phyloP scores from a whole-genome alignment of 2,329 filamentous ascomycete species.

The Lasiodiplodia theobromae region DNA sequence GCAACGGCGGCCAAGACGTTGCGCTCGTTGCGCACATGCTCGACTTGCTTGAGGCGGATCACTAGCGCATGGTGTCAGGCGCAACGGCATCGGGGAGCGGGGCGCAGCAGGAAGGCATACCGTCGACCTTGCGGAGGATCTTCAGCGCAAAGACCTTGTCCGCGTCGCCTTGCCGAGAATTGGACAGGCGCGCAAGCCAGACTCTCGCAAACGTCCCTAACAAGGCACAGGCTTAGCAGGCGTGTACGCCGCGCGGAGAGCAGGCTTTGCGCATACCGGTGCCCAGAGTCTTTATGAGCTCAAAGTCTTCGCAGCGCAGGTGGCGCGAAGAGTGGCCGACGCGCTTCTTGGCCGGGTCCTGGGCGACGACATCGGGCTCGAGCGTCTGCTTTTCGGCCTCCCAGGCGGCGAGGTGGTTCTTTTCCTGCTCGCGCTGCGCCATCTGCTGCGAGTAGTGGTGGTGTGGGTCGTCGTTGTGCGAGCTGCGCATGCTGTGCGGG shows the following conservation, averaged over 20 bases:
- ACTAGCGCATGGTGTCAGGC: constrained; percentile 53
- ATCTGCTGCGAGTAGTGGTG: constrained; percentile 44
- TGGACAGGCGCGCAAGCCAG: constrained; percentile 74
- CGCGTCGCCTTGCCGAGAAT: constrained; percentile 58
- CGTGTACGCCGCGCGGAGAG: constrained; percentile 11
- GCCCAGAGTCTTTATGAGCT: constrained; percentile 76
- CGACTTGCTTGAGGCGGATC: constrained; percentile 83
- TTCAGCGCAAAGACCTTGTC: constrained; percentile 81
- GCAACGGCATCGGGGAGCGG: not conserved
- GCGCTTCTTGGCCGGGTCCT: constrained; percentile 52
- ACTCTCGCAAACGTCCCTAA: constrained; percentile 82
- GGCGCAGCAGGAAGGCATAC: constrained; percentile 40
- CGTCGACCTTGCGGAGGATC: constrained; percentile 70
- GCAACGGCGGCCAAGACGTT: constrained; percentile 78
- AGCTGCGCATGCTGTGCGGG: constrained; percentile 40
- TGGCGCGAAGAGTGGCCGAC: constrained; percentile 57
- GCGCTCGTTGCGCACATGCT: constrained; percentile 85
- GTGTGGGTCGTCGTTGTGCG: constrained; percentile 33
- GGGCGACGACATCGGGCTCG: constrained; percentile 51
- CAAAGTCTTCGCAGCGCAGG: constrained; percentile 67
- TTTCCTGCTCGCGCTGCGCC: constrained; percentile 55
- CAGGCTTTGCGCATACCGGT: constrained; percentile 62
- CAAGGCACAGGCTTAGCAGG: constrained; percentile 28
- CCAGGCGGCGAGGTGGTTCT: constrained; percentile 55
- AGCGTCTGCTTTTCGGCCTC: constrained; percentile 53